Evolutionary conservation across 1,284 basidiomycete species (phyloP).

Genomic region (Hemileia vastatrix): DNA sequence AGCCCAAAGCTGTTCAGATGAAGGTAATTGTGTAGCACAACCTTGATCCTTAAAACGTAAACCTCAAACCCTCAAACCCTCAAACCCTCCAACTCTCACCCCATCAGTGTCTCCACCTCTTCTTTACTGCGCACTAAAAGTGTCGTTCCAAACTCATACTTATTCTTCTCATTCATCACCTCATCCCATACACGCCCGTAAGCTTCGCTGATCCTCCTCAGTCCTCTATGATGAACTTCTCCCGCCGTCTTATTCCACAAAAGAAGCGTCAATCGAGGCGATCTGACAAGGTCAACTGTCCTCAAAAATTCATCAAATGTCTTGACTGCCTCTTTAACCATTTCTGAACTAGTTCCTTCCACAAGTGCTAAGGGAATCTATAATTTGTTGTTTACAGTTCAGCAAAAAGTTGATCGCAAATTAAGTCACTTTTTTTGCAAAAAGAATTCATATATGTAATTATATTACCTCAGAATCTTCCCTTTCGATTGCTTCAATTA

Average conservation of each 20-base stretch:
- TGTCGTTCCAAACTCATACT: constrained; percentile 80
- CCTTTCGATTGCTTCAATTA: constrained; percentile 54
- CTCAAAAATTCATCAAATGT: constrained; percentile 48
- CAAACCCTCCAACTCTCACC: too few relatives aligned
- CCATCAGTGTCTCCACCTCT: constrained; percentile 48
- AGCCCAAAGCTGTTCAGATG: too few relatives aligned
- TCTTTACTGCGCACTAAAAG: constrained; percentile 58
- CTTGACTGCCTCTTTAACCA: constrained; percentile 40
- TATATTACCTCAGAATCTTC: constrained; percentile 53
- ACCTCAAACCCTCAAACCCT: too few relatives aligned
- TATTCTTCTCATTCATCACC: constrained; percentile 62
- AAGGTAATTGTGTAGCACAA: too few relatives aligned
- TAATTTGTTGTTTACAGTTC: constrained; percentile 42
- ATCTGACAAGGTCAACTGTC: constrained; percentile 46
- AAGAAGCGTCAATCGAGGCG: constrained; percentile 62
- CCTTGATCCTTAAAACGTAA: too few relatives aligned
- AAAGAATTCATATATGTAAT: too few relatives aligned
- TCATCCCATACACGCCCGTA: constrained; percentile 39
- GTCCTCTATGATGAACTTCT: background rate
- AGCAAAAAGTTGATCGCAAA: constrained; percentile 54
- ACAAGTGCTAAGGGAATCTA: constrained; percentile 54
- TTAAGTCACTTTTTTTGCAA: constrained; percentile 52
- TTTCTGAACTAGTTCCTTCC: constrained; percentile 43
- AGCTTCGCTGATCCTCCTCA: background rate
- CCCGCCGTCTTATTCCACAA: constrained; percentile 36